Evolutionary conservation across 768 basidiomycete species (phyloP).

Genomic region (Podaxis rugospora): DNA sequence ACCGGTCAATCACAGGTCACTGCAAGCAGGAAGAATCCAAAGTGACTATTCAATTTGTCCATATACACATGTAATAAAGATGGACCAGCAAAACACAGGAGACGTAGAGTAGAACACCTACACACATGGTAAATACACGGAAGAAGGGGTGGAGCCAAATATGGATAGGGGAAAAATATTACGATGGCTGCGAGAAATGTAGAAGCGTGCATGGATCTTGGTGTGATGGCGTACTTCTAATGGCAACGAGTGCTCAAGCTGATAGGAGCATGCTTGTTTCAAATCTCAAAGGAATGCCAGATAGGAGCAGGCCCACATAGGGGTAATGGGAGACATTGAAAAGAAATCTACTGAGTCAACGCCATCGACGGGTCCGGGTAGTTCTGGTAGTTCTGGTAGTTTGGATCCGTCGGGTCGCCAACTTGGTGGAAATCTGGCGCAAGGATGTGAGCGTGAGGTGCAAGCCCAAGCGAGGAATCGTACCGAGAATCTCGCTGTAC

Average conservation of each 20-base stretch:
- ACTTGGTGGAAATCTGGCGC: constrained; percentile 77
- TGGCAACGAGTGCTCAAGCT: not conserved
- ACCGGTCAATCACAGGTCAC: not conserved
- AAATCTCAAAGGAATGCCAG: not conserved
- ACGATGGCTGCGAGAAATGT: not conserved
- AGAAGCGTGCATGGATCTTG: not conserved
- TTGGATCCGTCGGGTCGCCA: constrained; percentile 36
- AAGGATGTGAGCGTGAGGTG: not conserved
- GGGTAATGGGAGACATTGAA: not conserved
- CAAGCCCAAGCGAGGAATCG: constrained; percentile 18
- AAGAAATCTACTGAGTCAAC: not conserved
- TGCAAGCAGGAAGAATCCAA: not conserved
- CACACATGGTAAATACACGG: not conserved
- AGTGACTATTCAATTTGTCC: not conserved
- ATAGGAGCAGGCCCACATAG: not conserved
- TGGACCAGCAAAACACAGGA: not conserved
- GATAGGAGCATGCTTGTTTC: not conserved
- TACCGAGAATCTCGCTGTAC: constrained; percentile 97
- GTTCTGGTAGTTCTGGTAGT: constrained; percentile 5
- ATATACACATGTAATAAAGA: not conserved
- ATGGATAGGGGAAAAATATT: not conserved
- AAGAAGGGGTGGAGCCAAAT: not conserved
- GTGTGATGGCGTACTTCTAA: not conserved
- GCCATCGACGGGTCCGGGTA: not conserved
- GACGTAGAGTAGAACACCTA: not conserved